Evolutionary conservation across 1,284 basidiomycete species (phyloP), one percentile per base, ranked within the genome.

Genomic region (Phlebopus sp.): DNA sequence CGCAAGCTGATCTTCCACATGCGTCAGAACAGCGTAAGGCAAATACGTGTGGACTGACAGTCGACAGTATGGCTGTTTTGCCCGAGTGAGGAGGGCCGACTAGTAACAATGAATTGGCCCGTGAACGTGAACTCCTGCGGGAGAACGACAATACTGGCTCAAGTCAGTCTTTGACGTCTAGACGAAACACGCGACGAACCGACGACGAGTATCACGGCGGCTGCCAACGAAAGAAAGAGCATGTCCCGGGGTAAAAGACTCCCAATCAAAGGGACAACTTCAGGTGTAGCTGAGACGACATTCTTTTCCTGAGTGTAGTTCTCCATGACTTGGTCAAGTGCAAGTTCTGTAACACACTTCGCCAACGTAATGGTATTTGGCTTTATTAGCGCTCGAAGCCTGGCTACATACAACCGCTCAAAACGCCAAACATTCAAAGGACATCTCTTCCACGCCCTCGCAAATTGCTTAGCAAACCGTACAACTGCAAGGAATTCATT

Each of bases 21-120:
- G 27, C 46, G 60, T 66, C 52, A 63, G 45, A 3, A 39, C 31
- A 52, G 50, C 18, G 69, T 68, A 40, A 71, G 56, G 36, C 30
- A 42, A 30, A 50, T 32, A 30, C 42, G 30, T 11, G 18, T 5
- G 31, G n/a, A 65, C 77, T 57, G 51, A 81, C 79, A 46, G 72
- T 69, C 37, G 76, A 73, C 36, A 79, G 51, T 30, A 91, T 81
- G 17, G 87, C 75, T 2, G 89, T 90, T 68, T 91, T 91, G 25
- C 88, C 88, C 2, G 79, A 76, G 63, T 89, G 86, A 4, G 82
- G 75, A 37, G 81, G 71, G 2, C 89, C 88, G 11, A 86, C 74
- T 17, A 91, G 68, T 4, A 91, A 66, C 6, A 91, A 59, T 11
- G 75, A 67, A 61, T 77, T 79, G 31, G 83, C 82, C 60, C 66